A percentile compares a stretch with the other conserved stretches of the same genome.
Evolutionary conservation across 257 asterid species (phyloP).

Genomic region (Solanum arcanum): DNA sequence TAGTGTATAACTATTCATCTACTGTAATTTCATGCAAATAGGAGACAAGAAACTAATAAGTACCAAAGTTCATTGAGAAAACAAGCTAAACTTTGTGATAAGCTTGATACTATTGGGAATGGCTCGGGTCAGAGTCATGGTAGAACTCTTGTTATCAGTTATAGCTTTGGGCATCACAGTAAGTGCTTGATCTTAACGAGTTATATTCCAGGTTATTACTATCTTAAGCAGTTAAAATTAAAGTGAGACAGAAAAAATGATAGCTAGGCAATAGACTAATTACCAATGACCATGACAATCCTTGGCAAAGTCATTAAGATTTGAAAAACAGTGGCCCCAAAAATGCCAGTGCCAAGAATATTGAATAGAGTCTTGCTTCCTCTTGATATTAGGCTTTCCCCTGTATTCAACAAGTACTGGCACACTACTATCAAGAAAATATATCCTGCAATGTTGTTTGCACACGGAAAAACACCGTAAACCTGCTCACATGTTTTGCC

Average conservation of each 20-base stretch:
- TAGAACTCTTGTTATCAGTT: not conserved
- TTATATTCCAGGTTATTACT: not conserved
- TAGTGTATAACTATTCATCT: not conserved
- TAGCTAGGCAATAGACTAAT: not conserved
- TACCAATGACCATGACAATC: constrained; percentile 27
- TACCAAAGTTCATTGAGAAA: not conserved
- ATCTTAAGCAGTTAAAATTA: not conserved
- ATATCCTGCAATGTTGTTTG: constrained; percentile 31
- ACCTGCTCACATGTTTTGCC: constrained; percentile 11
- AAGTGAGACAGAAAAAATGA: not conserved
- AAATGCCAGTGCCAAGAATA: constrained; percentile 27
- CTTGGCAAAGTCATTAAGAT: constrained; percentile 28
- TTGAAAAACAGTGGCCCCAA: constrained; percentile 28
- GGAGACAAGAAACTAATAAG: not conserved
- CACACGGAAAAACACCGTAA: constrained; percentile 39
- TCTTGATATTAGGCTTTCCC: constrained; percentile 15
- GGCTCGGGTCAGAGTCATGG: not conserved
- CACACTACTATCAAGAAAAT: constrained; percentile 24
- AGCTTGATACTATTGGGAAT: not conserved
- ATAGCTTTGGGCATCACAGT: not conserved
- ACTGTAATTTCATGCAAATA: not conserved
- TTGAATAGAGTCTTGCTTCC: constrained; percentile 28
- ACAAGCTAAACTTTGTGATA: not conserved
- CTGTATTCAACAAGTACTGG: constrained; percentile 22
- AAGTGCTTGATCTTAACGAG: not conserved